Evolutionary conservation across 2,329 filamentous ascomycete species (phyloP).

Genomic region (Iodosphaeria phyllophila): DNA sequence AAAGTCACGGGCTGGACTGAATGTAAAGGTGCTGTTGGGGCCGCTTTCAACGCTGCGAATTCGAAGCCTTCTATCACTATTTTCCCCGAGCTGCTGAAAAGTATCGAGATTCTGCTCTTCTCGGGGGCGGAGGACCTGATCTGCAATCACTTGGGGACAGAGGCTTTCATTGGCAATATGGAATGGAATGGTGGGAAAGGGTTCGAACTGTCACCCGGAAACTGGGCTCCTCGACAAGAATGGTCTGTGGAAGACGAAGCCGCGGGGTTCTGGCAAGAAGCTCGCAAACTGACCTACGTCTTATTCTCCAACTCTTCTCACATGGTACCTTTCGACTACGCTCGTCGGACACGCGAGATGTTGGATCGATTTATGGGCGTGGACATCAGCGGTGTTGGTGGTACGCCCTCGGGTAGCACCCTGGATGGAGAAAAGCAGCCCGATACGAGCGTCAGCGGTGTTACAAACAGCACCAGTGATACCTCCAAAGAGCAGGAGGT

Average conservation of each 20-base stretch:
- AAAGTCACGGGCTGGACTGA: conserved; percentile 84
- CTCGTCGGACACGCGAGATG: conserved; percentile 81
- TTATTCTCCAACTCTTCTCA: conserved; percentile 91
- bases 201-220: conserved; percentile 73
- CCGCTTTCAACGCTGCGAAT: conserved; percentile 48
- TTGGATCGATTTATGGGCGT: conserved; percentile 90
- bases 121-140: conserved; percentile 89
- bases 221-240: conserved; percentile 77
- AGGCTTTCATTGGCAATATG: conserved; percentile 77
- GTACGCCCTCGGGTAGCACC: conserved; percentile 54
- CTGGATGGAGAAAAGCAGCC: conserved; percentile 75
- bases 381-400: conserved; percentile 78
- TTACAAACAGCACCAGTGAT: conserved; percentile 42
- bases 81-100: conserved; percentile 58
- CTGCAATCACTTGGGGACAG: conserved; percentile 92
- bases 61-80: conserved; percentile 58
- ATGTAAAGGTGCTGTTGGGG: conserved; percentile 64
- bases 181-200: conserved; percentile 82
- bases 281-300: conserved; percentile 88
- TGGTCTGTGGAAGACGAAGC: conserved; percentile 85
- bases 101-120: conserved; percentile 71
- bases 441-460: conserved; percentile 58
- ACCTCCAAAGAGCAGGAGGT: conserved; percentile 51
- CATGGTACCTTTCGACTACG: conserved; percentile 94
- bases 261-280: conserved; percentile 85